Base-by-base conservation (phyloP, 345 rosid genomes). In the Hypericum androsaemum region DNA sequence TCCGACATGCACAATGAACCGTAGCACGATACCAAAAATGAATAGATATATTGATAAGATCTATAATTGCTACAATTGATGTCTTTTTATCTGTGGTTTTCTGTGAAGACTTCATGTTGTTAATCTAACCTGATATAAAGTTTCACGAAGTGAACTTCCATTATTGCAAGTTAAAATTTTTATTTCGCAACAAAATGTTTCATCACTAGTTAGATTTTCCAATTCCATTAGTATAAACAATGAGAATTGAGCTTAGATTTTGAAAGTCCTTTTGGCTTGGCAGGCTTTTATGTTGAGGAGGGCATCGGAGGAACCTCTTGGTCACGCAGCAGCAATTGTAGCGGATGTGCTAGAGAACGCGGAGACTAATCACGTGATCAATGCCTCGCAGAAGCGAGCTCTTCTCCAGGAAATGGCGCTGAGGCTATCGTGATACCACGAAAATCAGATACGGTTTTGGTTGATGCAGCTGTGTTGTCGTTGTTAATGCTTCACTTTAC, bases 321-420 rank as follows among this genome's bases (percentile, higher is more conserved):
- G 97, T 57, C 97, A 85, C 66, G 98, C 98, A 57, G 85, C 95
- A 8, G 88, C 97, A 17, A 81, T 92, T 68, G 81, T 92, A 62
- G 77, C 90, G 3, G 89, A 92, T 51, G 88, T 88, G 59, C 75
- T 92, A 50, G 98, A 88, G 73, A 83, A 78, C 69, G 98, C 98
- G 12, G 98, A 88, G 68, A 80, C 85, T 13, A 78, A 72, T 61
- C 82, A 78, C 35, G 77, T 88, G 37, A 88, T 92, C 65, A 88
- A 80, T 70, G 86, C 94, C 44, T 72, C 78, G 12, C 97, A 92
- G 77, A 92, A 88, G 68, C 81, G 88, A 59, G 77, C 86, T n/a
- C 85, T 92, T 74, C 81, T 92, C 54, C 98, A 85, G 66, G 95
- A 92, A 66, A 88, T 92, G 95, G 97, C 98, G 15, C 65, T 92